A percentile compares a stretch with the other conserved stretches of the same genome.
phyloP scores from a whole-genome alignment of 2,329 filamentous ascomycete genomes.

The Alternaria solani region DNA sequence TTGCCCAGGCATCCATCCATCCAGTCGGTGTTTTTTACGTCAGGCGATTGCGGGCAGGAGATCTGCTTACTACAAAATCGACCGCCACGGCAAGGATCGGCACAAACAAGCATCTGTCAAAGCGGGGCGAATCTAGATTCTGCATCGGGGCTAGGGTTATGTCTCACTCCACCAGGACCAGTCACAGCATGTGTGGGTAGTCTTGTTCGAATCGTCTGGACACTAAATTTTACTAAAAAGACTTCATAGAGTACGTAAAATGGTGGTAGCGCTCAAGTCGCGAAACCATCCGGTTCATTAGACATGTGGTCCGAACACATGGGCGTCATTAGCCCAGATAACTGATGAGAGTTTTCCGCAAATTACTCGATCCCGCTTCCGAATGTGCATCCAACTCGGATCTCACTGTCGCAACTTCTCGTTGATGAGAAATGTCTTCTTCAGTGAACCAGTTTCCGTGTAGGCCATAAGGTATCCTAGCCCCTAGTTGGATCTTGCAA shows the following conservation, averaged over 20 bases:
- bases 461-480: slow-evolving; percentile 74
- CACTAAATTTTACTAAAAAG: not conserved
- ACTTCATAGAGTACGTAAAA: not conserved
- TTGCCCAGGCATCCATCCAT: not conserved
- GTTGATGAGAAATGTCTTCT: slow-evolving; percentile 43
- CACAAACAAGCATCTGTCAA: not conserved
- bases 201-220: not conserved
- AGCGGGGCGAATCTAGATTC: slow-evolving; percentile 3
- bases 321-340: slow-evolving; percentile 17
- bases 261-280: not conserved
- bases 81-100: slow-evolving; percentile 1
- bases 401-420: slow-evolving; percentile 35
- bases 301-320: slow-evolving; percentile 7
- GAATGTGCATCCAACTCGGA: slow-evolving; percentile 16
- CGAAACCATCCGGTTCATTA: not conserved
- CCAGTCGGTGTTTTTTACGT: not conserved
- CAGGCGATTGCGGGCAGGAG: not conserved
- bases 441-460: slow-evolving; percentile 55
- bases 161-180: not conserved
- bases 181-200: not conserved
- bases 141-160: not conserved
- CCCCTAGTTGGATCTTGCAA: slow-evolving; percentile 66
- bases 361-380: slow-evolving; percentile 16
- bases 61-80: not conserved
- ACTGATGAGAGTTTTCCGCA: slow-evolving; percentile 21